Evolutionary conservation across 441 rosid genomes (phyloP).

Genomic region (Euphorbia celastroides): DNA sequence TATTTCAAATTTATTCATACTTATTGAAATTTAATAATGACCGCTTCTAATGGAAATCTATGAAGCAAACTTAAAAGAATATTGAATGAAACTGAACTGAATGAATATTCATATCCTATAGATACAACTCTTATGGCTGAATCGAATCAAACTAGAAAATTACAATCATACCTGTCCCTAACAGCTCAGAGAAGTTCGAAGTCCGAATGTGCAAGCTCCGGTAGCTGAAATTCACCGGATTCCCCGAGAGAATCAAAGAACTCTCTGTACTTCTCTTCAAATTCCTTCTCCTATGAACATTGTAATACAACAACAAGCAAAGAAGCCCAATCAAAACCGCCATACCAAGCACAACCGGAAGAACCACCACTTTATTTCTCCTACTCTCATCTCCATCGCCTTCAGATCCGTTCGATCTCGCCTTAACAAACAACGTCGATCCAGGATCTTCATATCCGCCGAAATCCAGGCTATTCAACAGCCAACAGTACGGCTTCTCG

Average conservation of each 20-base stretch:
- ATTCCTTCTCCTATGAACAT: slow-evolving; percentile 44
- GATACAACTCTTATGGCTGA: no score
- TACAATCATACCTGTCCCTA: slow-evolving; percentile 58
- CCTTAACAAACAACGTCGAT: slow-evolving; percentile 69
- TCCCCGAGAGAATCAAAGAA: slow-evolving; percentile 50
- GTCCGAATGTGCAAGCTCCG: slow-evolving; percentile 67
- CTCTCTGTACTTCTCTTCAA: slow-evolving; percentile 48
- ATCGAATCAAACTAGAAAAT: no score
- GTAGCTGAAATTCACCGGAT: slow-evolving; percentile 63
- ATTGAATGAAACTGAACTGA: no score
- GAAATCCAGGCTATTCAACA: slow-evolving; percentile 58
- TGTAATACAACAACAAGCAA: slow-evolving; percentile 55
- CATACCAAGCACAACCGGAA: slow-evolving; percentile 67
- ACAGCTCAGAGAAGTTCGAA: slow-evolving; percentile 56
- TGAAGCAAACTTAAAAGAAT: no score
- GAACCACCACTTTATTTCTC: slow-evolving; percentile 40
- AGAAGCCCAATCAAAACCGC: slow-evolving; percentile 52
- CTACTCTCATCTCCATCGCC: slow-evolving; percentile 5
- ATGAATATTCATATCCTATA: no score
- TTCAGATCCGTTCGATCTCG: slow-evolving; percentile 32
- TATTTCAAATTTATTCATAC: no score
- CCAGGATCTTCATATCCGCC: slow-evolving; percentile 81
- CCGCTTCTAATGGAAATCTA: no score
- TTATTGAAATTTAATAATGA: no score
- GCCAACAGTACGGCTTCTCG: slow-evolving; percentile 88